Evolutionary conservation across 768 basidiomycete species (phyloP).

Genomic region (Podaxis carcinomalis): DNA sequence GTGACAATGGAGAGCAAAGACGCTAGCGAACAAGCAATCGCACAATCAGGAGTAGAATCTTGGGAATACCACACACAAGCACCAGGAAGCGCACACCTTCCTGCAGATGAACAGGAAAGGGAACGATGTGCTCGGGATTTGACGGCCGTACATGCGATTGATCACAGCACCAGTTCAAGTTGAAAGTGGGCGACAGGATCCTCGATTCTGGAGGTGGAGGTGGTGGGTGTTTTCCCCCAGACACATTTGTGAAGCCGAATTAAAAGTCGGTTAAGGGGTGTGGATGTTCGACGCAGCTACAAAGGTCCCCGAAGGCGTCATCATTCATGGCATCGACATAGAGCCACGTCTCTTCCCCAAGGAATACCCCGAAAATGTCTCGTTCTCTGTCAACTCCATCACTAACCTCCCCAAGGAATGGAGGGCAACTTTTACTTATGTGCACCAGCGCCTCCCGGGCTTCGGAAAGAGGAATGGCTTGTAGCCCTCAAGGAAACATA

Average conservation of each 20-base stretch:
- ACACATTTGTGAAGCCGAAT: neutral
- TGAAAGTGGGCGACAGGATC: constrained; percentile 13
- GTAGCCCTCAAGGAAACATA: constrained; percentile 1
- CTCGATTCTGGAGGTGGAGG: constrained; percentile 18
- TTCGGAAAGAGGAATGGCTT: constrained; percentile 1
- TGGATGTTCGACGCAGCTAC: constrained; percentile 1
- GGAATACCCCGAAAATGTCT: neutral
- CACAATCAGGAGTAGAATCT: too few relatives aligned
- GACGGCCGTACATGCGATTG: neutral
- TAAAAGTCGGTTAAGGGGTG: neutral
- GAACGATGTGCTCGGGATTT: neutral
- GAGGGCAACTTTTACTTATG: neutral
- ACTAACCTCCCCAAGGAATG: neutral
- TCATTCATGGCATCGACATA: neutral
- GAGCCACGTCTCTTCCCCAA: neutral
- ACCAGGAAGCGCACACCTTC: neutral
- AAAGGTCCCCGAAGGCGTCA: neutral
- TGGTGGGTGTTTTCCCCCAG: constrained; percentile 6
- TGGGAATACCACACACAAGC: too few relatives aligned
- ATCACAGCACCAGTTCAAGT: constrained; percentile 13
- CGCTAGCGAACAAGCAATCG: too few relatives aligned
- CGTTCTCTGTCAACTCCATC: neutral
- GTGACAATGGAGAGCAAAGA: too few relatives aligned
- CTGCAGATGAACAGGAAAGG: neutral
- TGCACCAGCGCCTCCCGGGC: neutral